Conservation (phyloP, 2,329 filamentous ascomycete species). For the Lithohypha guttulata region DNA sequence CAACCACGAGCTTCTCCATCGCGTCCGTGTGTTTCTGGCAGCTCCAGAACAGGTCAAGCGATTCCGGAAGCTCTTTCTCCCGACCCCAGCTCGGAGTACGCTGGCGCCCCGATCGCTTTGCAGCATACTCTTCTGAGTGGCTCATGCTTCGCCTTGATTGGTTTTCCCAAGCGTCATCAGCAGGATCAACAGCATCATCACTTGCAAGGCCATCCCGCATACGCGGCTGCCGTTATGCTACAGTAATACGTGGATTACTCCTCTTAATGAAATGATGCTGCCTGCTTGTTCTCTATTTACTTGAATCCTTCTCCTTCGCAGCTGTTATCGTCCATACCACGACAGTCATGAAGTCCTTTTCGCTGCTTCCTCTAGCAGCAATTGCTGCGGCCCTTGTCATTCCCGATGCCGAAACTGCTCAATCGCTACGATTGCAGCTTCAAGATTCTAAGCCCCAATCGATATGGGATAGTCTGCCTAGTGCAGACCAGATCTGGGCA, state of each 20-base stretch:
- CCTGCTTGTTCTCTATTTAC: constrained; percentile 4
- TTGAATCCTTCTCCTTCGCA: constrained; percentile 4
- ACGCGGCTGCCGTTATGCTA: constrained; percentile 1
- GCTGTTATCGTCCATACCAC: neutral
- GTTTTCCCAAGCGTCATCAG: neutral
- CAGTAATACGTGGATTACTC: neutral
- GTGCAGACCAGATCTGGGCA: constrained; percentile 19
- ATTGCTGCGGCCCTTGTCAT: constrained; percentile 21
- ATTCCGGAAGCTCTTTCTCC: too few relatives aligned
- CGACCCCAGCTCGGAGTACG: too few relatives aligned
- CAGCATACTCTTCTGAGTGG: too few relatives aligned
- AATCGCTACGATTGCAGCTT: constrained; percentile 16
- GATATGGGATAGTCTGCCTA: constrained; percentile 16
- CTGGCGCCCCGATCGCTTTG: too few relatives aligned
- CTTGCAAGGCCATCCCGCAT: constrained; percentile 1
- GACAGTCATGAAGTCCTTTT: constrained; percentile 17
- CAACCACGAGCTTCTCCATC: too few relatives aligned
- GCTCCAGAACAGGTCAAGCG: too few relatives aligned
- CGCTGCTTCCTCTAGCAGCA: constrained; percentile 18
- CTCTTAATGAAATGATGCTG: constrained; percentile 6
- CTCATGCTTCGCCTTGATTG: constrained; percentile 1
- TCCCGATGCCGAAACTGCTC: constrained; percentile 20
- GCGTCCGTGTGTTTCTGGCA: too few relatives aligned
- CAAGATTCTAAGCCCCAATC: constrained; percentile 16
- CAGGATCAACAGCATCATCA: constrained; percentile 5